These are phyloP conservation scores for Citeromyces matritensis DNA, from an alignment of 805 yeast species.

Conservation along the genomic window DNA sequence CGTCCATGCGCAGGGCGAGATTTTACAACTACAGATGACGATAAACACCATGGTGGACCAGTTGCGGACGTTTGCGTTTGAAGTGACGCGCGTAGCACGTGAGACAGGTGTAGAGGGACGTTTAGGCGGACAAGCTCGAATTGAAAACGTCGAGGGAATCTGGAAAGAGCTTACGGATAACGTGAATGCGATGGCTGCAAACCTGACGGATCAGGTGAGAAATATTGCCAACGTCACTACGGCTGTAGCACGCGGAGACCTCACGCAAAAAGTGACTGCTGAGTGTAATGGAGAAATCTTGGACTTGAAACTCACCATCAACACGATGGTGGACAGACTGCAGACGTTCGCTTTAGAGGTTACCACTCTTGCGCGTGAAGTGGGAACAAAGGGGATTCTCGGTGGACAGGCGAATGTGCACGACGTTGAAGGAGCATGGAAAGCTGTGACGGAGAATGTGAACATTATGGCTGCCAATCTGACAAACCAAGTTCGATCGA, in stretches of 20 bases:
- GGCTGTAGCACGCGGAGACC: constrained; percentile 75
- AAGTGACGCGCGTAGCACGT: constrained; percentile 75
- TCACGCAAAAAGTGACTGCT: constrained; percentile 74
- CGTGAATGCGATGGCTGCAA: constrained; percentile 81
- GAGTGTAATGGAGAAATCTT: constrained; percentile 71
- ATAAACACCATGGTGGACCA: constrained; percentile 86
- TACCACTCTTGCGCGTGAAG: constrained; percentile 78
- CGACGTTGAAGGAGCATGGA: constrained; percentile 83
- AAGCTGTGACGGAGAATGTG: constrained; percentile 77
- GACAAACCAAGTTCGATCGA: constrained; percentile 79
- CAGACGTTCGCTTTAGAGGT: constrained; percentile 76
- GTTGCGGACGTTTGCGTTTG: constrained; percentile 68
- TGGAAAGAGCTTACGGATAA: constrained; percentile 83
- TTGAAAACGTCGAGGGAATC: constrained; percentile 68
- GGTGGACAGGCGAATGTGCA: constrained; percentile 85
- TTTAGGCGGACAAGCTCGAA: constrained; percentile 77
- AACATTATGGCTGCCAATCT: constrained; percentile 80
- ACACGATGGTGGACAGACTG: constrained; percentile 79
- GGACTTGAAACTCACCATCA: constrained; percentile 70
- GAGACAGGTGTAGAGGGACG: constrained; percentile 87
- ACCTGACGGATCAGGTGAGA: constrained; percentile 78
- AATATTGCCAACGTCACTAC: constrained; percentile 80
- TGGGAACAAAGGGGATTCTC: constrained; percentile 68
- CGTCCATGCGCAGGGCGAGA: constrained; percentile 88
- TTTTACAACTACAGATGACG: constrained; percentile 70